Evolutionary conservation across 2,329 filamentous ascomycete species (phyloP), one percentile per base, ranked within the genome.

Genomic region (Cladobotryum mycophilum): DNA sequence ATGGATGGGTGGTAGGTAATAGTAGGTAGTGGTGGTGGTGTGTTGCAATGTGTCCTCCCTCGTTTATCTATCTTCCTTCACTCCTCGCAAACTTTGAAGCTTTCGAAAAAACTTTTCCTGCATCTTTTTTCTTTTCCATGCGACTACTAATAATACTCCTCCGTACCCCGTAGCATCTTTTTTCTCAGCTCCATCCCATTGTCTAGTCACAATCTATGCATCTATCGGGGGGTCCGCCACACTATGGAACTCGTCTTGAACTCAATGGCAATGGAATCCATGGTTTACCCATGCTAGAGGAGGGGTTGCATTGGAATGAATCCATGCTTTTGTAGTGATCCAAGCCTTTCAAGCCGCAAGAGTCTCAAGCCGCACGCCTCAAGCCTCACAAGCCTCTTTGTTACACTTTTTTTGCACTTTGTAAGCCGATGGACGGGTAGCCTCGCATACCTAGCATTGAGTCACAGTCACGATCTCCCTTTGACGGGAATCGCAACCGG

Each of bases 361-460:
- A 30, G 25, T 30, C 25, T 30, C 25, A 30, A 30, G 25, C 25
- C 25, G 25, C 25, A 30, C 25, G 9, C 9, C 25, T 4, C 25
- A 30, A 4, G 9, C 25, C 25, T 30, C 25, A 30, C 25, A 46
- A 41, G 30, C 46, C 22, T 41, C 37, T 41, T 48, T 48, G 20
- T 34, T 14, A 13, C 37, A 17, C 45, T 20, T 38, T 20, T 38
- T 35, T 47, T 38, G 36, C 6, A 38, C 15, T 43, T 25, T 30
- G 25, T 30, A 30, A 36, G 45, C 45, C 49, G 47, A 22, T 22
- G 22, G 18, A 46, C 44, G 41, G 37, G 48, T 47, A 49, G 51
- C 51, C 47, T 53, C 47, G 47, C 51, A 43, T 25, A n/a, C n/a
- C n/a, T n/a, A n/a, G n/a, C n/a, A 38, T 50, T 53, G 51, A 53